Conservation (phyloP, 2,329 filamentous ascomycete species). For the Penicillium concentricum region DNA sequence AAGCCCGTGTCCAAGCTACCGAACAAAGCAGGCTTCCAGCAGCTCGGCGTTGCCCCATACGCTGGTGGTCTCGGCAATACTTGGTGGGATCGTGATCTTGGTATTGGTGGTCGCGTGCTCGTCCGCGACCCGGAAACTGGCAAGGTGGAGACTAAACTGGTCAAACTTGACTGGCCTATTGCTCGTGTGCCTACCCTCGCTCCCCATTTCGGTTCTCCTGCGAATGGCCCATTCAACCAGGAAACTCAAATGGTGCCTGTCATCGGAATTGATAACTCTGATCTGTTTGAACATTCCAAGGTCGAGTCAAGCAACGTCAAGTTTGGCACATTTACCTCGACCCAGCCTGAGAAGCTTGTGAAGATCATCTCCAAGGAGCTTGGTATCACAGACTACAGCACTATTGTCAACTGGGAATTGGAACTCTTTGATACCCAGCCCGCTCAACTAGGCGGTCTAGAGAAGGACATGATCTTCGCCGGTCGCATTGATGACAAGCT, state of each 20-base stretch:
- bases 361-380: conserved; percentile 77
- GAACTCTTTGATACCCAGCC: conserved; percentile 92
- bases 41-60: conserved; percentile 90
- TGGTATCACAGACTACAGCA: conserved; percentile 67
- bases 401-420: conserved; percentile 93
- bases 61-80: conserved; percentile 82
- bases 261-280: conserved; percentile 78
- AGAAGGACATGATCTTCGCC: conserved; percentile 91
- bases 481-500: conserved; percentile 97
- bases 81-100: conserved; percentile 96
- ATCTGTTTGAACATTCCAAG: conserved; percentile 42
- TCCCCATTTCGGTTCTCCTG: conserved; percentile 81
- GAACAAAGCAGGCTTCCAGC: conserved; percentile 79
- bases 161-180: conserved; percentile 93
- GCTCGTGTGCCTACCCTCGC: conserved; percentile 88
- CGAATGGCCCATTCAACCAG: conserved; percentile 67
- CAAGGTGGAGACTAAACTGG: conserved; percentile 77
- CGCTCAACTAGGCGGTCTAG: conserved; percentile 76
- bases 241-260: conserved; percentile 96
- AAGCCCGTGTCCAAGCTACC: conserved; percentile 87
- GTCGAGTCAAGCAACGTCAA: conserved; percentile 39
- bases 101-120: conserved; percentile 84
- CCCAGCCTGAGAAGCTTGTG: conserved; percentile 82
- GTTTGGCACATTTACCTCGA: conserved; percentile 70
- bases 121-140: conserved; percentile 70